Percentiles rank a stretch among this genome's conserved stretches.
Evolutionary conservation across 2,329 filamentous ascomycete genomes (phyloP).

Genomic region (Aquanectria penicillioides): DNA sequence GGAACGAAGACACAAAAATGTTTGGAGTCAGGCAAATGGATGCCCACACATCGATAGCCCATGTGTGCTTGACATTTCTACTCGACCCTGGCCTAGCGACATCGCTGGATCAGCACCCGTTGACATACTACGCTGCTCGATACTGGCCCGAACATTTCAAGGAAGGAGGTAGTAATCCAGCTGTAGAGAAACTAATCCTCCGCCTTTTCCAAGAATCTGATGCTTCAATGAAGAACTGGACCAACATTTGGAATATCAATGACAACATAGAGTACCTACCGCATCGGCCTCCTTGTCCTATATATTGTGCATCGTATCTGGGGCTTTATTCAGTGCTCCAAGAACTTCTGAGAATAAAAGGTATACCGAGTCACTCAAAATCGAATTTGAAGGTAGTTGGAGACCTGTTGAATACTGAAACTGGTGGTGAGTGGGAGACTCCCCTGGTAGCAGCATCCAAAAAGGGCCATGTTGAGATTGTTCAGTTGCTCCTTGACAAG

Average conservation of each 20-base stretch:
- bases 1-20: neutral
- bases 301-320: too few species aligned
- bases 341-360: too few species aligned
- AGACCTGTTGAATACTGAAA: too few species aligned
- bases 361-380: too few species aligned
- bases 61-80: constrained; percentile 9
- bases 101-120: neutral
- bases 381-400: too few species aligned
- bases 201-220: neutral
- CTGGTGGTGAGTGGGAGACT: too few species aligned
- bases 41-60: constrained; percentile 1
- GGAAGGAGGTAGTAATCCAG: neutral
- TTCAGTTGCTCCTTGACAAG: too few species aligned
- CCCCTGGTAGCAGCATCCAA: too few species aligned
- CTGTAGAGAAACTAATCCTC: neutral
- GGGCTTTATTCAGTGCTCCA: too few species aligned
- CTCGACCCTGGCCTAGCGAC: neutral
- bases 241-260: neutral
- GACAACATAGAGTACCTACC: neutral
- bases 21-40: neutral
- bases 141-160: constrained; percentile 10
- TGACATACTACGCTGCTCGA: neutral
- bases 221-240: neutral
- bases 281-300: too few species aligned
- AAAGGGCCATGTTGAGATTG: too few species aligned